A percentile compares a stretch with the other conserved stretches of the same genome.
Conservation (phyloP, 1,284 basidiomycete genomes). For the Lignosus rhinocerotis region DNA sequence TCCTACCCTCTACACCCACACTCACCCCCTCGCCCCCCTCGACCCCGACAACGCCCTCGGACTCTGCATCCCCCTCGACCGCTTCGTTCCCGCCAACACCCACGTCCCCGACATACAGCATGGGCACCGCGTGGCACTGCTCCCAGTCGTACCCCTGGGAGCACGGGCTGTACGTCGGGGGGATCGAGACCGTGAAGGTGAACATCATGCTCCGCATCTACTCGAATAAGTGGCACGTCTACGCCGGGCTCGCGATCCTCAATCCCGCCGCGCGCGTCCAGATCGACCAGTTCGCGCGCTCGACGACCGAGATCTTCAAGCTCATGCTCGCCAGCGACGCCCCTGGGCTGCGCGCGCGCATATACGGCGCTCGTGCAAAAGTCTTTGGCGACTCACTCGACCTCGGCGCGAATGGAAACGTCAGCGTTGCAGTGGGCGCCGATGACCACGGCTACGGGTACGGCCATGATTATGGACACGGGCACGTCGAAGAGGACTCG, state of each 20-base stretch:
- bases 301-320: slow-evolving; percentile 90
- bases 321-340: slow-evolving; percentile 88
- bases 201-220: slow-evolving; percentile 97
- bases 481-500: not conserved
- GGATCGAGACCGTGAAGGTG: slow-evolving; percentile 98
- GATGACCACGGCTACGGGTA: not conserved
- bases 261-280: slow-evolving; percentile 92
- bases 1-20: not conserved
- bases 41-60: not conserved
- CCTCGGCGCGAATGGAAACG: slow-evolving; percentile 11
- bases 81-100: not conserved
- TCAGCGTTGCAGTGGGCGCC: no score
- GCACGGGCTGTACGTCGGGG: slow-evolving; percentile 91
- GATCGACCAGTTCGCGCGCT: slow-evolving; percentile 88
- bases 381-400: slow-evolving; percentile 66
- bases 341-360: slow-evolving; percentile 65
- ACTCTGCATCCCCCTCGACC: not conserved
- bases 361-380: slow-evolving; percentile 74
- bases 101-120: slow-evolving; percentile 54
- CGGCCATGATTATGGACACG: not conserved
- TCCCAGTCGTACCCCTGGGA: slow-evolving; percentile 92
- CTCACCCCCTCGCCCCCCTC: not conserved
- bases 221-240: slow-evolving; percentile 98
- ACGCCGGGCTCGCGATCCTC: slow-evolving; percentile 95
- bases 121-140: slow-evolving; percentile 95